phyloP scores from a whole-genome alignment of 352 stramenopile genomes.

The Peronospora destructor region DNA sequence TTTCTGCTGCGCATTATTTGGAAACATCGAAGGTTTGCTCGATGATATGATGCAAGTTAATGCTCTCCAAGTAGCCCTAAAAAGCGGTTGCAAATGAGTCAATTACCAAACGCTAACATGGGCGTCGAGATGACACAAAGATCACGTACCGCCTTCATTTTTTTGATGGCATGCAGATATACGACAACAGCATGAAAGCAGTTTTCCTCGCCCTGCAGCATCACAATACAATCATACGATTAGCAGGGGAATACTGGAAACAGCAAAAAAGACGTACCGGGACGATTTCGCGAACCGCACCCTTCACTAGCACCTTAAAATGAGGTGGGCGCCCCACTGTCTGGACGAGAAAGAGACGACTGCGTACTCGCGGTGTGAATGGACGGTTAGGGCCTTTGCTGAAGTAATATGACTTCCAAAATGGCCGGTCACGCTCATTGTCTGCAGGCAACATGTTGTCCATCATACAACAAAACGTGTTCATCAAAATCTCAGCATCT shows the following conservation, averaged over 20 bases:
- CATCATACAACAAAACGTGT: constrained; percentile 84
- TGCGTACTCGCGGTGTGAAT: constrained; percentile 67
- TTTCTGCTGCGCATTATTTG: constrained; percentile 41
- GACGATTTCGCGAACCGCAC: constrained; percentile 72
- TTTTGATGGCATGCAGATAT: constrained; percentile 79
- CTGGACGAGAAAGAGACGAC: constrained; percentile 68
- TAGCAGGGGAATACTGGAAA: neutral
- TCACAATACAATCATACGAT: constrained; percentile 1
- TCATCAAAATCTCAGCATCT: constrained; percentile 83
- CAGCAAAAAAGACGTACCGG: constrained; percentile 37
- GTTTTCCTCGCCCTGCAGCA: constrained; percentile 69
- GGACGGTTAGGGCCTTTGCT: constrained; percentile 60
- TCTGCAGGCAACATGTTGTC: constrained; percentile 79
- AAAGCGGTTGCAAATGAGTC: constrained; percentile 1
- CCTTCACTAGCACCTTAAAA: constrained; percentile 78
- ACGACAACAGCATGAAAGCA: constrained; percentile 80
- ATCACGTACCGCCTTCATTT: constrained; percentile 69
- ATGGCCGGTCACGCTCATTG: constrained; percentile 69
- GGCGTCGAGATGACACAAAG: neutral
- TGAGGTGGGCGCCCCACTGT: constrained; percentile 68
- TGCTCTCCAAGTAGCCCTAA: constrained; percentile 79
- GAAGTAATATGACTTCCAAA: constrained; percentile 80
- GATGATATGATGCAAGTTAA: constrained; percentile 82
- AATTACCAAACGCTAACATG: neutral
- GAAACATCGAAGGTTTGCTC: constrained; percentile 80